Conservation (phyloP, 768 basidiomycete genomes). For the Mrakia blollopis region DNA sequence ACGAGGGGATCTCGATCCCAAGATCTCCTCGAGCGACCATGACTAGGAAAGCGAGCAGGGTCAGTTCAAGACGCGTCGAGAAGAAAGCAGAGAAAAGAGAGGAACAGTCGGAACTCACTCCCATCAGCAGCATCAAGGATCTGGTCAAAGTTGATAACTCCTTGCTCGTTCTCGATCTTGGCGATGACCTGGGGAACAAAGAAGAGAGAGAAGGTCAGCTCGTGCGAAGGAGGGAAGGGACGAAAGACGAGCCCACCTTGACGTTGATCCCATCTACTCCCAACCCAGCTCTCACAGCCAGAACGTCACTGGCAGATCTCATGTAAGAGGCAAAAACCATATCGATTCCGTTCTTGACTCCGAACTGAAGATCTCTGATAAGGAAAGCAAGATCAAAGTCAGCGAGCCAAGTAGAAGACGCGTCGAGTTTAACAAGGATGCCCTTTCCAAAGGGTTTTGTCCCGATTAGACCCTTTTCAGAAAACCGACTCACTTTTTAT, state of each 20-base stretch:
- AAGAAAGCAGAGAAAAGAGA: too few relatives aligned
- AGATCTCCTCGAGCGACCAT: slow-evolving; percentile 99
- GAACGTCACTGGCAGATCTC: slow-evolving; percentile 88
- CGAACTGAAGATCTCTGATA: slow-evolving; percentile 73
- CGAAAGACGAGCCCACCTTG: slow-evolving; percentile 49
- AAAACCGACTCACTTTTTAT: slow-evolving; percentile 59
- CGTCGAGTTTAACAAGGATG: too few relatives aligned
- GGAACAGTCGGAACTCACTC: slow-evolving; percentile 32
- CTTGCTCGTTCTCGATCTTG: slow-evolving; percentile 99
- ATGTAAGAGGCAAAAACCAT: slow-evolving; percentile 99
- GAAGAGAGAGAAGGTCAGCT: too few relatives aligned
- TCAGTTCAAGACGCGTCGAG: neutral
- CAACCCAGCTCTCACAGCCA: slow-evolving; percentile 84
- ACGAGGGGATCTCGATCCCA: slow-evolving; percentile 99
- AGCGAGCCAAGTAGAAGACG: neutral
- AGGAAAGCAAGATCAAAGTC: neutral
- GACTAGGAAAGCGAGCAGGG: slow-evolving; percentile 47
- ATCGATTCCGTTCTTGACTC: slow-evolving; percentile 96
- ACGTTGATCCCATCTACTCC: slow-evolving; percentile 91
- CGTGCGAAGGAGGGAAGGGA: too few relatives aligned
- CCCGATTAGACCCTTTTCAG: too few relatives aligned
- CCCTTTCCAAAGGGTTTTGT: too few relatives aligned
- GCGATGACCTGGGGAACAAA: slow-evolving; percentile 62
- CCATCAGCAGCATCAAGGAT: slow-evolving; percentile 91
- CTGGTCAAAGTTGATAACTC: slow-evolving; percentile 97